These are phyloP conservation scores for Nannizziopsis arthrosporioides DNA, from an alignment of 2,329 filamentous ascomycete species.

Conservation along the genomic window DNA sequence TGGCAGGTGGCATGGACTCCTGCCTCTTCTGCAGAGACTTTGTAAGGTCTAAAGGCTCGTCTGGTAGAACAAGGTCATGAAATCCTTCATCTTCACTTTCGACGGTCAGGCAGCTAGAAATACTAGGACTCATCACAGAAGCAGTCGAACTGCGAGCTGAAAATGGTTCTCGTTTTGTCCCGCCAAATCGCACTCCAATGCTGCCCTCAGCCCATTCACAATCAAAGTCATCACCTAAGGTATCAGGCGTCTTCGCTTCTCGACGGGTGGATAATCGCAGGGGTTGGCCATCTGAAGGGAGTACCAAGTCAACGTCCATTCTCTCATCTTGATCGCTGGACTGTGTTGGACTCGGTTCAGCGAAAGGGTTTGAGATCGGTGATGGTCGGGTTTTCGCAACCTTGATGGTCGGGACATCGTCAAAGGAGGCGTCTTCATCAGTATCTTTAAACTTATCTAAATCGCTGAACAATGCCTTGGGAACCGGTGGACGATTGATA, in stretches of 20 bases:
- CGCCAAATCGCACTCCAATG: constrained; percentile 78
- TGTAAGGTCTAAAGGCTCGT: constrained; percentile 70
- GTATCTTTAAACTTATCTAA: constrained; percentile 54
- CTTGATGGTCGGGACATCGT: constrained; percentile 56
- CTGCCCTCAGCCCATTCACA: constrained; percentile 84
- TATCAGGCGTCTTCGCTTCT: constrained; percentile 53
- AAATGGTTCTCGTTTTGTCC: constrained; percentile 66
- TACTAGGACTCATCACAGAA: constrained; percentile 81
- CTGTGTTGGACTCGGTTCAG: constrained; percentile 37
- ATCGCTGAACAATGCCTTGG: constrained; percentile 44
- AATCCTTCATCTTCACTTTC: constrained; percentile 92
- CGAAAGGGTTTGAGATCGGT: constrained; percentile 45
- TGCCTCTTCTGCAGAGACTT: constrained; percentile 65
- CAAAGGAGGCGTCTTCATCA: constrained; percentile 51
- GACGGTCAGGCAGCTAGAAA: constrained; percentile 77
- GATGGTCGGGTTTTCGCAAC: constrained; percentile 46
- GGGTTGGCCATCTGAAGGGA: constrained; percentile 53
- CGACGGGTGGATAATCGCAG: constrained; percentile 50
- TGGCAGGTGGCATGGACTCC: constrained; percentile 26
- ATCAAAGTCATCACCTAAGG: constrained; percentile 62
- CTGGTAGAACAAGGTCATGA: constrained; percentile 75
- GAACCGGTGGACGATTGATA: constrained; percentile 32
- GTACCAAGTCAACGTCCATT: constrained; percentile 60
- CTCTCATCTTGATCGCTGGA: constrained; percentile 45
- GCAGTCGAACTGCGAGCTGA: constrained; percentile 76